Evolutionary conservation across 495 filamentous ascomycete species (phyloP), one percentile per base, ranked within the genome.

Genomic region (Astrothelium macrocarpum): DNA sequence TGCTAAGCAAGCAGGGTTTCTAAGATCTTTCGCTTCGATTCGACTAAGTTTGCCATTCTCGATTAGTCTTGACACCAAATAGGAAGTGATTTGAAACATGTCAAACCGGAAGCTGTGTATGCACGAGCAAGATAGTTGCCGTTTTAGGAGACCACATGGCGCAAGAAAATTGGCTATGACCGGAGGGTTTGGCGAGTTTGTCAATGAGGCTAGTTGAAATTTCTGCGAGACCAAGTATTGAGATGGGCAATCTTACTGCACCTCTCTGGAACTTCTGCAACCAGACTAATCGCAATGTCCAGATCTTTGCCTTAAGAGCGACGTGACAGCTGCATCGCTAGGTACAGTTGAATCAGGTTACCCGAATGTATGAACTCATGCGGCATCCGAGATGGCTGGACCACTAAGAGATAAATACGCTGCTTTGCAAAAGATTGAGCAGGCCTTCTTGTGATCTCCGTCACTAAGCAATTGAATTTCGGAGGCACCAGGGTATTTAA

Each of bases 31-130:
- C n/a, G n/a, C n/a, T n/a, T n/a, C n/a, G n/a, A n/a, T n/a, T n/a
- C n/a, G n/a, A n/a, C n/a, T n/a, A n/a, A n/a, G n/a, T n/a, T n/a
- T n/a, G n/a, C n/a, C n/a, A n/a, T n/a, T n/a, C n/a, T n/a, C n/a
- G n/a, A 14, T 39, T 5, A 39, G 34, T 14, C 34, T 39, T 39
- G 34, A 39, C 14, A 14, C 34, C 34, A 39, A 39, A 39, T 14
- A 14, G 34, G 34, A 39, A 39, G 5, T 39, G 14, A 14, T 5
- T 14, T 14, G 34, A 39, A 39, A 39, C 59, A 29, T n/a, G 20
- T 29, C 59, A 61, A 61, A 61, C 29, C 20, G 59, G 59, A 36
- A 61, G 59, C 28, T 34, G 10, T 36, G 26, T 34, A 23, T 4
- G 28, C 59, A 32, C 26, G 23, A 34, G 34, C 59, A 61, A 28